Conservation (phyloP, 108 stramenopile species). For the Epithemia pelagica region DNA sequence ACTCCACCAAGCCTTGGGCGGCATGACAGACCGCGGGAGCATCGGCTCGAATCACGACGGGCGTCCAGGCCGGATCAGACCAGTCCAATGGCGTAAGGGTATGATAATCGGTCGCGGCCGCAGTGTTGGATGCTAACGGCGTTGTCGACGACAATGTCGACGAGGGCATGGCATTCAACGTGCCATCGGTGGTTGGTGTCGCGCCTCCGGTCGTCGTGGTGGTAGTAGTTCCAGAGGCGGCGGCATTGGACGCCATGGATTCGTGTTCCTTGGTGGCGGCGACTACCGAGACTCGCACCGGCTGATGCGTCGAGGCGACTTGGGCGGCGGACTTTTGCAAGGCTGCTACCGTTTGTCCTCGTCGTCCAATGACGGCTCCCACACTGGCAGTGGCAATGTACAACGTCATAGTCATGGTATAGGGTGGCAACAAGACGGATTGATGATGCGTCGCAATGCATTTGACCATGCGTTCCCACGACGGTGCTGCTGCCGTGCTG, state of each 20-base stretch:
- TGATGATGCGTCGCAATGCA: not conserved
- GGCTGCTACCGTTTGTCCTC: constrained; percentile 51
- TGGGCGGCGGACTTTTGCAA: constrained; percentile 57
- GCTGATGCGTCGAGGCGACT: constrained; percentile 7
- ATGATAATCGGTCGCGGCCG: constrained; percentile 2
- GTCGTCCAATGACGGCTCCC: constrained; percentile 71
- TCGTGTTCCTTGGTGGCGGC: not conserved
- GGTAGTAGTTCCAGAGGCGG: not conserved
- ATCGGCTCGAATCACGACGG: constrained; percentile 66
- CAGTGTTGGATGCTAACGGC: not conserved
- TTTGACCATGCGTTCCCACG: not conserved
- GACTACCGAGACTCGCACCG: constrained; percentile 15
- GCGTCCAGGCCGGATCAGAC: constrained; percentile 52
- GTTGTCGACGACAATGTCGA: too few species aligned
- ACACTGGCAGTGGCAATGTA: constrained; percentile 74
- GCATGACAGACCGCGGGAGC: constrained; percentile 10
- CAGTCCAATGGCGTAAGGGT: constrained; percentile 39
- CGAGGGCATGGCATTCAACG: not conserved
- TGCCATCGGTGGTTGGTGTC: not conserved
- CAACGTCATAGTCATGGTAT: constrained; percentile 36
- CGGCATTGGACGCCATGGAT: not conserved
- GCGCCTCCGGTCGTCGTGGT: not conserved
- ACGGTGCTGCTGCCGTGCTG: not conserved
- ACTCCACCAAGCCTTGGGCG: not conserved
- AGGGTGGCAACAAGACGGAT: not conserved